These are phyloP conservation scores for Urostyla sp. DNA, from an alignment of 73 alveolate species.

Conservation along the genomic window DNA sequence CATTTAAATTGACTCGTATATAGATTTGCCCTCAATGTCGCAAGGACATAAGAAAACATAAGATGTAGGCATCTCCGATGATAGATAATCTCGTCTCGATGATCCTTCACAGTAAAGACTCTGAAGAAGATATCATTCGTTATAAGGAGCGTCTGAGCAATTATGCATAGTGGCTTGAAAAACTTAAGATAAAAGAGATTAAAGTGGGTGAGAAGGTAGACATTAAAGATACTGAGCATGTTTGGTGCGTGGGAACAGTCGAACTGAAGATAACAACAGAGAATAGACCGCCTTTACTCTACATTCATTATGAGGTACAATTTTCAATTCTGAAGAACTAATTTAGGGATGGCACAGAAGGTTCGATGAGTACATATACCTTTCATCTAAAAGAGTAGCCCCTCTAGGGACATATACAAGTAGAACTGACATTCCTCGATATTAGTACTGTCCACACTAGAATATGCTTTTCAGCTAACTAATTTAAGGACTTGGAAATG, in stretches of 20 bases:
- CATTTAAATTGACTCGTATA: background rate
- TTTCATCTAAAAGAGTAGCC: slow-evolving; percentile 66
- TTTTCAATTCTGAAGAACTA: background rate
- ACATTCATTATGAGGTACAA: slow-evolving; percentile 33
- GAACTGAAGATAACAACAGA: slow-evolving; percentile 6
- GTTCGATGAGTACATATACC: slow-evolving; percentile 74
- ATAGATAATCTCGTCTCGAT: slow-evolving; percentile 30
- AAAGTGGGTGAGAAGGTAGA: slow-evolving; percentile 69
- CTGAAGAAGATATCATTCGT: slow-evolving; percentile 33
- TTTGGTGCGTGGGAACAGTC: slow-evolving; percentile 76
- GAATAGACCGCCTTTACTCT: slow-evolving; percentile 4
- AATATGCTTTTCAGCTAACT: background rate
- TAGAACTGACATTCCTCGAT: slow-evolving; percentile 74
- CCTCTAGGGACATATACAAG: slow-evolving; percentile 73
- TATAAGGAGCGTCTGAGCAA: slow-evolving; percentile 47
- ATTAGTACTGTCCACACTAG: slow-evolving; percentile 4
- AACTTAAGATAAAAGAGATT: slow-evolving; percentile 9
- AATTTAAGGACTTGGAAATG: no score
- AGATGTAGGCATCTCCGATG: slow-evolving; percentile 15
- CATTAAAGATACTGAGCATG: slow-evolving; percentile 72
- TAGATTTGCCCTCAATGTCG: slow-evolving; percentile 78
- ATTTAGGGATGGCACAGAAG: slow-evolving; percentile 67
- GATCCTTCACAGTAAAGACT: slow-evolving; percentile 10
- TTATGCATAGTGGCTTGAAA: slow-evolving; percentile 44
- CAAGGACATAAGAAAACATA: slow-evolving; percentile 54